Evolutionary conservation across 352 stramenopile genomes (phyloP), one percentile per base, ranked within the genome.

Genomic region (Pythium plurisporium): DNA sequence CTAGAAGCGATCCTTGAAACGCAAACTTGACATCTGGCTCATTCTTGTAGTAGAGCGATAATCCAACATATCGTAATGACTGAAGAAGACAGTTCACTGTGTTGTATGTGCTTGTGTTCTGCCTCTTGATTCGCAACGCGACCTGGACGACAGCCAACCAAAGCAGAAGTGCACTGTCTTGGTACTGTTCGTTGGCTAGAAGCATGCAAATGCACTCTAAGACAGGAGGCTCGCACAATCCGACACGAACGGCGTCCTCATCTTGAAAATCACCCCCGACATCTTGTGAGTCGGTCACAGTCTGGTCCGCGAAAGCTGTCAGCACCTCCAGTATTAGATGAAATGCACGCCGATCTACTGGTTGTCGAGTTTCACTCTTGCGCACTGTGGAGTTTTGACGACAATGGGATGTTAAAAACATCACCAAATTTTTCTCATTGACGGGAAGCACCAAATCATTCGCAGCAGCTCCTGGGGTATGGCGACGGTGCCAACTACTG

Each of bases 331-430:
- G 51, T 15, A 83, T 58, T 17, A 73, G 19, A 4, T 54, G 31
- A 25, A 82, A 83, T 23, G 76, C 72, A 3, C 67, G 50, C 22
- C 23, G 43, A 14, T 68, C 59, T n/a, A 76, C 53, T 17, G 42
- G 17, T 36, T 62, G 40, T 37, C 41, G 22, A 8, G 61, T 4
- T 14, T 67, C 29, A 46, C 52, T 15, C 48, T 52, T 47, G 40
- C 51, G 10, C 42, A 40, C 54, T 5, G 44, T 37, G 12, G 22
- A 55, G 15, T 47, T 74, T 62, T 80, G 76, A n/a, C 70, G 64
- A 36, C 76, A 87, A 61, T 87, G 76, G 3, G 74, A 81, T n/a
- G 64, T 67, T 26, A 87, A 37, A n/a, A 74, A 58, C 25, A 59
- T 51, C 31, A 78, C 34, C 17, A 87, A 64, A 34, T 50, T 63